Conservation (phyloP, 2,329 filamentous ascomycete genomes). For the Aspergillus pseudotamarii region DNA sequence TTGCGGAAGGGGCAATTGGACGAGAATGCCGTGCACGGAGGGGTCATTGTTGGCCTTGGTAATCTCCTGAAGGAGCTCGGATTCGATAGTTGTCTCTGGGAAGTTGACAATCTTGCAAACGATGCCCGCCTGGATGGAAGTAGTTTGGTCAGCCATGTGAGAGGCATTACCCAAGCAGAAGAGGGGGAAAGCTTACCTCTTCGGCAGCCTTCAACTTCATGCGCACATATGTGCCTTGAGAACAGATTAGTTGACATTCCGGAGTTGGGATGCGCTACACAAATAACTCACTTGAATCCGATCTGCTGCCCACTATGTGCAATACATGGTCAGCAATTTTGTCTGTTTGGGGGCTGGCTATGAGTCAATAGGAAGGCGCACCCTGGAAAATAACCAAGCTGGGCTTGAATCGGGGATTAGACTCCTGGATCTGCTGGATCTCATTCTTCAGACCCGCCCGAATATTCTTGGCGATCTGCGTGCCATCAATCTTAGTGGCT, state of each 20-base stretch:
- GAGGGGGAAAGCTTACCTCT: slow-evolving; percentile 62
- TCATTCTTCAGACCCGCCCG: slow-evolving; percentile 78
- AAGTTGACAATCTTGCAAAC: slow-evolving; percentile 83
- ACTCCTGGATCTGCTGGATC: slow-evolving; percentile 77
- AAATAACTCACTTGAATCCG: slow-evolving; percentile 76
- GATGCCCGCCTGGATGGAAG: slow-evolving; percentile 73
- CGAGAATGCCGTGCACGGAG: slow-evolving; percentile 84
- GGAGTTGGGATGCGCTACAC: slow-evolving; percentile 8
- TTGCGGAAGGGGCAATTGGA: slow-evolving; percentile 86
- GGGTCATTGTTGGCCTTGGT: slow-evolving; percentile 83
- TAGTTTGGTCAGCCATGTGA: slow-evolving; percentile 1
- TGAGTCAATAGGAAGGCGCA: slow-evolving; percentile 43
- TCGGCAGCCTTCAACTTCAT: slow-evolving; percentile 98
- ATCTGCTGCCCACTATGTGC: slow-evolving; percentile 77
- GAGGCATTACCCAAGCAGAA: neutral
- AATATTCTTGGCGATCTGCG: slow-evolving; percentile 88
- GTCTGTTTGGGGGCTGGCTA: neutral
- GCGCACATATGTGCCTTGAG: slow-evolving; percentile 88
- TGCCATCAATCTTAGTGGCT: slow-evolving; percentile 92
- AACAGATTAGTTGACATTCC: slow-evolving; percentile 26
- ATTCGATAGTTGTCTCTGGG: slow-evolving; percentile 76
- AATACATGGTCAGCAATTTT: slow-evolving; percentile 11
- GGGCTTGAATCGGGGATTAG: slow-evolving; percentile 85
- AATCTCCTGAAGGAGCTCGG: slow-evolving; percentile 83
- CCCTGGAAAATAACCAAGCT: slow-evolving; percentile 94